phyloP scores from a whole-genome alignment of 1,284 basidiomycete genomes.

The Ceratobasidium sp. region DNA sequence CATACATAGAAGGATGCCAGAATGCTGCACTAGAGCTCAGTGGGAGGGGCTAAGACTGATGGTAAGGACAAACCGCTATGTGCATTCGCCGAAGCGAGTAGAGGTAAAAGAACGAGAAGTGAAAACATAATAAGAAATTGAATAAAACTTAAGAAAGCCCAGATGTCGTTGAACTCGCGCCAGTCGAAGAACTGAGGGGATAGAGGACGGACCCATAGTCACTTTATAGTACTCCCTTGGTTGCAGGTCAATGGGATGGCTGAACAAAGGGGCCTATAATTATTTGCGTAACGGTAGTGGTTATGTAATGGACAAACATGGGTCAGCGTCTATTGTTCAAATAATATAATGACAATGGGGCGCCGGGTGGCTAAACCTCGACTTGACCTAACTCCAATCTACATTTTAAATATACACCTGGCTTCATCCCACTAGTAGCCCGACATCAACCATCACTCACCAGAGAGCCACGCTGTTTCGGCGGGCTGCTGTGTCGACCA shows the following conservation, averaged over 20 bases:
- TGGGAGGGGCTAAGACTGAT: not conserved
- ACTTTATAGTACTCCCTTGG: not conserved
- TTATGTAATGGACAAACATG: not conserved
- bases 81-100: slow-evolving; percentile 9
- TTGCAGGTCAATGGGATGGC: not conserved
- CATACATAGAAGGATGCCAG: slow-evolving; percentile 52
- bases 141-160: not conserved
- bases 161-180: slow-evolving; percentile 7
- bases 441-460: not conserved
- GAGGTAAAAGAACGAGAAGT: not conserved
- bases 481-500: not conserved
- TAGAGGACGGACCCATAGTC: not conserved
- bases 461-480: not conserved
- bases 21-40: slow-evolving; percentile 44
- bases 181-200: slow-evolving; percentile 10
- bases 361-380: not conserved
- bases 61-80: slow-evolving; percentile 23
- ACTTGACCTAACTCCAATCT: not conserved
- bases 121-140: not conserved
- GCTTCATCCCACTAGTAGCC: not conserved
- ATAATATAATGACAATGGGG: not conserved
- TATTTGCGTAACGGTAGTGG: not conserved
- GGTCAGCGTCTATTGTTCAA: slow-evolving; percentile 1
- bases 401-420: not conserved
- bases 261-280: slow-evolving; percentile 12